Conservation (phyloP, 805 yeast species). For the Suhomyces sp. region DNA sequence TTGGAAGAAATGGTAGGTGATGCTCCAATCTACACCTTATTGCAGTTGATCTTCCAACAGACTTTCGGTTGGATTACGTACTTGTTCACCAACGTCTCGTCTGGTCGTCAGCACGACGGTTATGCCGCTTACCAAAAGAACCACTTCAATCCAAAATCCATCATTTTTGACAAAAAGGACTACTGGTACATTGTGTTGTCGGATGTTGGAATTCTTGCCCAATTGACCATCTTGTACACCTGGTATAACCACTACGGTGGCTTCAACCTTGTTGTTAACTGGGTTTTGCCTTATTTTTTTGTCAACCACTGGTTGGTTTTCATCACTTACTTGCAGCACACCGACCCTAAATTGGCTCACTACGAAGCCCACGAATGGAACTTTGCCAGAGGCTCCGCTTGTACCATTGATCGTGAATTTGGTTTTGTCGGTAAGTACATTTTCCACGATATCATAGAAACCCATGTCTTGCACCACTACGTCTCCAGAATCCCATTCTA, state of each 20-base stretch:
- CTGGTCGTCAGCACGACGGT: slow-evolving; percentile 49
- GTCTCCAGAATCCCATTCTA: slow-evolving; percentile 56
- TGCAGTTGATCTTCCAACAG: slow-evolving; percentile 50
- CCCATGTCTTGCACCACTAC: slow-evolving; percentile 57
- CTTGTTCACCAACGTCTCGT: slow-evolving; percentile 47
- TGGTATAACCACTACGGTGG: slow-evolving; percentile 50
- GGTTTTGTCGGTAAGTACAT: slow-evolving; percentile 57
- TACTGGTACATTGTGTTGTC: slow-evolving; percentile 54
- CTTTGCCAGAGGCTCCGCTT: slow-evolving; percentile 66
- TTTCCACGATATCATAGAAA: slow-evolving; percentile 58
- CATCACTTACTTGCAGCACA: slow-evolving; percentile 61
- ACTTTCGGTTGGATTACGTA: slow-evolving; percentile 53
- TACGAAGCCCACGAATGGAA: slow-evolving; percentile 57
- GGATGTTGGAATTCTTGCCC: slow-evolving; percentile 52
- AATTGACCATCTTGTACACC: slow-evolving; percentile 45
- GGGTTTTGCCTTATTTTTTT: slow-evolving; percentile 58
- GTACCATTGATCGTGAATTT: slow-evolving; percentile 60
- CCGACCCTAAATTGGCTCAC: slow-evolving; percentile 59
- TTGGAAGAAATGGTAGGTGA: slow-evolving; percentile 52
- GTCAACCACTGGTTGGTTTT: slow-evolving; percentile 67
- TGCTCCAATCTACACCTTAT: slow-evolving; percentile 49
- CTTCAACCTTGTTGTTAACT: slow-evolving; percentile 51
- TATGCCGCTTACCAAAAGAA: slow-evolving; percentile 42
- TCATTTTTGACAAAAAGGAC: slow-evolving; percentile 52
- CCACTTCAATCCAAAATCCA: slow-evolving; percentile 55